Evolutionary conservation across 148 eudicot genomes (phyloP).

Genomic region (Cornus florida): DNA sequence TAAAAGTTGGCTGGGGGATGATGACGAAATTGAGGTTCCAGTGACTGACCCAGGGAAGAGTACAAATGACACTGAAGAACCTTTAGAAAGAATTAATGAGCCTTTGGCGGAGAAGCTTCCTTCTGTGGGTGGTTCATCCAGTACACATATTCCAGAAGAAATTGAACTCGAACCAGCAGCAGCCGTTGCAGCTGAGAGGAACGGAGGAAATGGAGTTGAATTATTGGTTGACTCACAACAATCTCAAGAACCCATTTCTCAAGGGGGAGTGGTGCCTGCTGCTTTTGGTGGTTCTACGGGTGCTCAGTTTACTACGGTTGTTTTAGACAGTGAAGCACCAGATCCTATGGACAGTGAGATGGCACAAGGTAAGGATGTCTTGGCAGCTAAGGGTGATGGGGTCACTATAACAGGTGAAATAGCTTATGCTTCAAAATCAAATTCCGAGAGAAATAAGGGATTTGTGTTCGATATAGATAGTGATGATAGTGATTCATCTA

Average conservation of each 20-base stretch:
- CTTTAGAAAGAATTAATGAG: slow-evolving; percentile 16
- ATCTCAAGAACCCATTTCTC: slow-evolving; percentile 11
- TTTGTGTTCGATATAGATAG: slow-evolving; percentile 19
- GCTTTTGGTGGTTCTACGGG: slow-evolving; percentile 3
- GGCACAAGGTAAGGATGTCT: slow-evolving; percentile 3
- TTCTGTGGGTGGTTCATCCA: slow-evolving; percentile 6
- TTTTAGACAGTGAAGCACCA: slow-evolving; percentile 7
- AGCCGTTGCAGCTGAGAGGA: not conserved
- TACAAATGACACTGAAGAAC: slow-evolving; percentile 12
- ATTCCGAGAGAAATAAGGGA: slow-evolving; percentile 7
- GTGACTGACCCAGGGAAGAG: slow-evolving; percentile 17
- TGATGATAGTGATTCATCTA: slow-evolving; percentile 28
- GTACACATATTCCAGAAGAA: slow-evolving; percentile 14
- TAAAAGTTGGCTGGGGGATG: slow-evolving; percentile 45
- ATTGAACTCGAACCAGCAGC: slow-evolving; percentile 13
- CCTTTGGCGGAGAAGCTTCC: slow-evolving; percentile 17
- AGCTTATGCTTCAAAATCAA: not conserved
- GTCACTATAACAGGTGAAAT: not conserved
- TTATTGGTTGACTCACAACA: slow-evolving; percentile 33
- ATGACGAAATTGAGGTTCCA: slow-evolving; percentile 32
- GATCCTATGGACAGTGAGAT: slow-evolving; percentile 8
- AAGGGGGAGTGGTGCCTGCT: slow-evolving; percentile 6
- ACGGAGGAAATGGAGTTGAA: slow-evolving; percentile 22
- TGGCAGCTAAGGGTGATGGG: slow-evolving; percentile 3
- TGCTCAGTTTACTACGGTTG: slow-evolving; percentile 10